Conservation (phyloP, 805 yeast species). For the Nakazawaea pomicola region DNA sequence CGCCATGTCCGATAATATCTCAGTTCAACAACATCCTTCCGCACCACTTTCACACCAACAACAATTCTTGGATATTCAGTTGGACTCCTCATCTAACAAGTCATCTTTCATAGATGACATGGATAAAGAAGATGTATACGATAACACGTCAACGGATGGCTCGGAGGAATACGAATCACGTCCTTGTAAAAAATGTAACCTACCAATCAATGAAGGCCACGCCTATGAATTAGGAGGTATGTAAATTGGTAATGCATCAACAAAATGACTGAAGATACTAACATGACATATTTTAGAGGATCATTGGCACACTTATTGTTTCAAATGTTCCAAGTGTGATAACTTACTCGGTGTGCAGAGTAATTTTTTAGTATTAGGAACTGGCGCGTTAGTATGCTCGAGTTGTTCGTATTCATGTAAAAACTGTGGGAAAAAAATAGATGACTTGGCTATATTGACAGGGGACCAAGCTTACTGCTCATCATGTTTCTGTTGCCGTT, state of each 20-base stretch:
- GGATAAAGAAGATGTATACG: constrained; percentile 5
- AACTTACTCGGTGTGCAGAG: constrained; percentile 79
- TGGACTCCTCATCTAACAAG: not conserved
- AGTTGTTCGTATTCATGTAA: constrained; percentile 90
- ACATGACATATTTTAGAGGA: constrained; percentile 33
- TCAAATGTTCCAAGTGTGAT: constrained; percentile 81
- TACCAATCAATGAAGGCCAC: constrained; percentile 77
- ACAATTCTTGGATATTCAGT: constrained; percentile 1
- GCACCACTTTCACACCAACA: not conserved
- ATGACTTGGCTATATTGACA: constrained; percentile 88
- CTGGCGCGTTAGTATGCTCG: constrained; percentile 86
- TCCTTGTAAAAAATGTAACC: constrained; percentile 32
- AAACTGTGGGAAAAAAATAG: constrained; percentile 80
- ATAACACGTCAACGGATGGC: constrained; percentile 4
- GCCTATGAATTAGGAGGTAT: constrained; percentile 87
- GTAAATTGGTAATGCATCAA: not conserved
- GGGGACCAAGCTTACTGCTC: constrained; percentile 96
- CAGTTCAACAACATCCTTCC: not conserved
- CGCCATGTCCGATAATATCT: not conserved
- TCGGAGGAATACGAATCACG: constrained; percentile 11
- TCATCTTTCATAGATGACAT: not conserved
- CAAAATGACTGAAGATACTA: not conserved
- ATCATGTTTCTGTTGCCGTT: constrained; percentile 81
- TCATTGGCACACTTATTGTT: constrained; percentile 94
- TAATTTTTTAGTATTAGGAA: constrained; percentile 86